These are phyloP conservation scores for Saturnispora quitensis DNA, from an alignment of 805 yeast species.

Conservation along the genomic window DNA sequence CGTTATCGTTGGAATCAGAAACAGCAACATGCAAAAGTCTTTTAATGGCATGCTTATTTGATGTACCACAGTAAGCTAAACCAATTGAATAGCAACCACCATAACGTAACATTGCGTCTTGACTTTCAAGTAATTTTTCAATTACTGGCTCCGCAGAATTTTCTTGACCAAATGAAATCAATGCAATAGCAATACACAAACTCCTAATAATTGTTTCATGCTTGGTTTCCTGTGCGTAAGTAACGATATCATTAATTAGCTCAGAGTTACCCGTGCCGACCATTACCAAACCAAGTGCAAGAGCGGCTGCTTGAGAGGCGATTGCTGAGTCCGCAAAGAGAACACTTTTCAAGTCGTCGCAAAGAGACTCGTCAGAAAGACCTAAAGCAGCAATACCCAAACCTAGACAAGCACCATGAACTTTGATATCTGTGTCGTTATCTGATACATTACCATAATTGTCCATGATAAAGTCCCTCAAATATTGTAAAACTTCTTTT, in stretches of 20 bases:
- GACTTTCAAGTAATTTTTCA: constrained; percentile 57
- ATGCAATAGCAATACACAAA: constrained; percentile 81
- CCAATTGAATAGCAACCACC: constrained; percentile 96
- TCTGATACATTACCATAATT: constrained; percentile 32
- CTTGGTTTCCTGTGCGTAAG: constrained; percentile 89
- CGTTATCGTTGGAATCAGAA: constrained; percentile 92
- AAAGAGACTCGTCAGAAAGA: constrained; percentile 59
- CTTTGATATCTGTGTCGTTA: constrained; percentile 67
- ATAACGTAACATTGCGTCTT: constrained; percentile 78
- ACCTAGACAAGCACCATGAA: constrained; percentile 95
- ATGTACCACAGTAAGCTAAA: constrained; percentile 94
- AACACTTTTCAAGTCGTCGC: constrained; percentile 75
- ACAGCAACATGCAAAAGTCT: constrained; percentile 87
- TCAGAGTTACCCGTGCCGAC: constrained; percentile 74
- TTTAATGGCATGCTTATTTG: constrained; percentile 79
- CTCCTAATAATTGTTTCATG: constrained; percentile 94
- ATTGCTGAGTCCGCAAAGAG: constrained; percentile 85
- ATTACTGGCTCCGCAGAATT: constrained; percentile 67
- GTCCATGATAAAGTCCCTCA: constrained; percentile 63
- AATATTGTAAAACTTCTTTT: constrained; percentile 69
- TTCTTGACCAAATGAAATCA: constrained; percentile 79
- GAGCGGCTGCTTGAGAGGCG: constrained; percentile 93
- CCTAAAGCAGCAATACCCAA: constrained; percentile 97
- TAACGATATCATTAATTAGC: constrained; percentile 69
- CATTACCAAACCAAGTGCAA: constrained; percentile 94